Percentiles rank a stretch among this genome's conserved stretches.
Conservation (phyloP, 2,329 filamentous ascomycete genomes). For the Grosmannia huntii region DNA sequence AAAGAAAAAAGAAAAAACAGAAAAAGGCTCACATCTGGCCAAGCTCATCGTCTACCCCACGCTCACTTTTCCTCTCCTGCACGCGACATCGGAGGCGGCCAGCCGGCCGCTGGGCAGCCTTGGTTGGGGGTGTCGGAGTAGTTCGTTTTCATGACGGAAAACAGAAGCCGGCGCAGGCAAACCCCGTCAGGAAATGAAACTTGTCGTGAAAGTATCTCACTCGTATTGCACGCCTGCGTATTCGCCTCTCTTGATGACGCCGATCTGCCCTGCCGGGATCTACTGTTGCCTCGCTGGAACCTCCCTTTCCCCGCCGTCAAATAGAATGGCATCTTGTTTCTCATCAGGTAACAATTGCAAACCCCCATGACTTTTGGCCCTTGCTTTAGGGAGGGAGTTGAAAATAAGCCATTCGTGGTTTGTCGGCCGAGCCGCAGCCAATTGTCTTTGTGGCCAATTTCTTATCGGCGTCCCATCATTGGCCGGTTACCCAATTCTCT, state of each 20-base stretch:
- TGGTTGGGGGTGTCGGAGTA: not conserved
- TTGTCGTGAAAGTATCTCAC: not conserved
- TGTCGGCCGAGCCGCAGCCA: constrained; percentile 1
- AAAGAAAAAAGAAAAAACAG: not conserved
- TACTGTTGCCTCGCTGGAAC: not conserved
- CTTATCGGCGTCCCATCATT: constrained; percentile 10
- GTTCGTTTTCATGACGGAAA: not conserved
- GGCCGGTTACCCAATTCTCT: constrained; percentile 10
- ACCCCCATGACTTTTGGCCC: constrained; percentile 7
- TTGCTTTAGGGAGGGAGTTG: not conserved
- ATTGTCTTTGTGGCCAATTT: constrained; percentile 1
- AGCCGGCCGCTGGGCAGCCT: not conserved
- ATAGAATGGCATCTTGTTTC: constrained; percentile 1
- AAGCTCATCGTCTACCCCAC: not conserved
- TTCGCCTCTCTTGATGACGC: not conserved
- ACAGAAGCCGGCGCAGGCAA: not conserved
- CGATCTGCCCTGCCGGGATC: not conserved
- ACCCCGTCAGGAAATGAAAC: not conserved
- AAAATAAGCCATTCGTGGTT: not conserved
- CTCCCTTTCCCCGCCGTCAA: constrained; percentile 3
- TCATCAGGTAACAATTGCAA: constrained; percentile 9
- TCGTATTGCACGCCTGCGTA: not conserved
- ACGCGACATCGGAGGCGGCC: constrained; percentile 1
- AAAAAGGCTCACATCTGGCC: not conserved
- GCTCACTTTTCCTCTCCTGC: not conserved